Conservation (phyloP, 331 rosid species). For the Saraca asoca region DNA sequence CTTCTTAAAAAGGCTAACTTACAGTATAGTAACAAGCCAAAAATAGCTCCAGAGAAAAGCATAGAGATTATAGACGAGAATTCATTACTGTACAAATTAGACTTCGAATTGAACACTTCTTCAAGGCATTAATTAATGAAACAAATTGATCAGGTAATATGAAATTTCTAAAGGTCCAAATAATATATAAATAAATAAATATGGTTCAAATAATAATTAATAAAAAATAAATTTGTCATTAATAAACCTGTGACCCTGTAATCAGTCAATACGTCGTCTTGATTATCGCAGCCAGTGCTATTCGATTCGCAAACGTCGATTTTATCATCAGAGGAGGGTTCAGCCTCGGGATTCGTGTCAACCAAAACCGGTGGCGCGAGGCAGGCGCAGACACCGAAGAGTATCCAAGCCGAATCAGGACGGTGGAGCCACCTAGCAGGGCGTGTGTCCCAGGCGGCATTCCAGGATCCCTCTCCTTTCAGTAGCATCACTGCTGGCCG, state of each 20-base stretch:
- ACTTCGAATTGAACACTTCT: background rate
- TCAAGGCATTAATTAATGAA: background rate
- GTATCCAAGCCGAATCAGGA: constrained; percentile 84
- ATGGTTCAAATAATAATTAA: too few species aligned
- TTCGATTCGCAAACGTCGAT: constrained; percentile 17
- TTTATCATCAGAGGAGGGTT: constrained; percentile 25
- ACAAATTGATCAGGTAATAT: background rate
- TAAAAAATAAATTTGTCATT: background rate
- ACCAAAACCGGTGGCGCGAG: constrained; percentile 53
- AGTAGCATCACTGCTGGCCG: constrained; percentile 42
- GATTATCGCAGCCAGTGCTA: constrained; percentile 22
- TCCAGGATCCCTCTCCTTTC: constrained; percentile 96
- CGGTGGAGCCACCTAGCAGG: constrained; percentile 96
- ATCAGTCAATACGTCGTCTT: constrained; percentile 46
- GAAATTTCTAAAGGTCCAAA: background rate
- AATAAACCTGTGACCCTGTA: constrained; percentile 66
- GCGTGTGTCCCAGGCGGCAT: constrained; percentile 83
- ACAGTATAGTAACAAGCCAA: background rate
- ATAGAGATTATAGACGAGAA: background rate
- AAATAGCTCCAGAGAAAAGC: background rate
- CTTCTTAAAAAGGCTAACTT: too few species aligned
- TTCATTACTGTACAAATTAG: background rate
- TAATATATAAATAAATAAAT: too few species aligned
- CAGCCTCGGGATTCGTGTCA: constrained; percentile 36
- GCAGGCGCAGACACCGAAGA: constrained; percentile 85